These are phyloP conservation scores for Tilletia horrida DNA, from an alignment of 1,284 basidiomycete genomes.

Conservation along the genomic window DNA sequence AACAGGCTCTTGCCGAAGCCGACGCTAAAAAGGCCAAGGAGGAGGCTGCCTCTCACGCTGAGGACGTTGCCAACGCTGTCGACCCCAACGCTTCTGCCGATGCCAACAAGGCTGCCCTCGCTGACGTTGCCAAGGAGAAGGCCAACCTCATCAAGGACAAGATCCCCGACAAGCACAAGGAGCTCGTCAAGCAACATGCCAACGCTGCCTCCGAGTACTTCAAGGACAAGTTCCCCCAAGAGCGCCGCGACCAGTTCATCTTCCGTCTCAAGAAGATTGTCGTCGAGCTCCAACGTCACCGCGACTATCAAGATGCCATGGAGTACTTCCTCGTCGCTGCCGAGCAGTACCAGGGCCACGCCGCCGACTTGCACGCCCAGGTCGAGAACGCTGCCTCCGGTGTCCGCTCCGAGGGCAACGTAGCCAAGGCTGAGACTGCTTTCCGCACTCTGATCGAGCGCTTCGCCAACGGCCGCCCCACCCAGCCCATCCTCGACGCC, in stretches of 20 bases:
- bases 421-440: constrained; percentile 48
- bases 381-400: constrained; percentile 59
- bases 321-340: constrained; percentile 57
- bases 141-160: constrained; percentile 48
- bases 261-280: constrained; percentile 80
- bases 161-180: constrained; percentile 52
- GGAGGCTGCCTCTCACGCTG: constrained; percentile 38
- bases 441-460: constrained; percentile 71
- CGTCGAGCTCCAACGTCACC: constrained; percentile 86
- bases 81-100: constrained; percentile 52
- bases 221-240: constrained; percentile 77
- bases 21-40: constrained; percentile 43
- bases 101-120: constrained; percentile 53
- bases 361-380: constrained; percentile 59
- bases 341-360: constrained; percentile 69
- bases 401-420: constrained; percentile 62
- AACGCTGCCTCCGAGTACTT: constrained; percentile 62
- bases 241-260: constrained; percentile 76
- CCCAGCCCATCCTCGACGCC: constrained; percentile 69
- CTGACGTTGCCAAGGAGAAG: constrained; percentile 59
- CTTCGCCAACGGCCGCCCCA: constrained; percentile 71
- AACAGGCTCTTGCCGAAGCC: constrained; percentile 30
- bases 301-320: constrained; percentile 72
- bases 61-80: constrained; percentile 39
- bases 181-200: constrained; percentile 40